Evolutionary conservation across 2,329 filamentous ascomycete genomes (phyloP).

Genomic region (Neopestalotiopsis sp.): DNA sequence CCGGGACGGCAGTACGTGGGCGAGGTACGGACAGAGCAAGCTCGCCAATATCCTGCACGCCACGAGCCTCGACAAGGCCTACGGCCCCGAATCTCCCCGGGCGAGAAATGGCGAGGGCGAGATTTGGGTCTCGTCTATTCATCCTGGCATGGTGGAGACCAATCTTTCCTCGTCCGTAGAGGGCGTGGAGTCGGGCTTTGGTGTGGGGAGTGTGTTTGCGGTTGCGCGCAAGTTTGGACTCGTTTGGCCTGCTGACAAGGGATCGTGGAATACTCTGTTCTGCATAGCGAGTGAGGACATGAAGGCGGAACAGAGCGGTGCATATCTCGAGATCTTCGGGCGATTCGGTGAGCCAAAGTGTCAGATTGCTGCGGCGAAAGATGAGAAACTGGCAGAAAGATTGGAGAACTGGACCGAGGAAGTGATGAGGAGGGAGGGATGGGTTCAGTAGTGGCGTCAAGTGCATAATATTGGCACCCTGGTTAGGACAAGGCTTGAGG

Average conservation of each 20-base stretch:
- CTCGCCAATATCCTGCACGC: conserved; percentile 50
- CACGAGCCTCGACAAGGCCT: conserved; percentile 39
- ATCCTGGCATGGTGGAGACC: conserved; percentile 46
- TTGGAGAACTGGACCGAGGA: conserved; percentile 41
- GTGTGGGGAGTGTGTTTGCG: conserved; percentile 19
- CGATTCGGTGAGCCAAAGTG: conserved; percentile 38
- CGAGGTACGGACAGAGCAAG: conserved; percentile 52
- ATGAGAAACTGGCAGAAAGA: conserved; percentile 38
- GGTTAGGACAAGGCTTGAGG: too few species aligned
- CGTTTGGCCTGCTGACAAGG: conserved; percentile 36
- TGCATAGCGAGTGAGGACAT: conserved; percentile 42
- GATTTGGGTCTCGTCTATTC: conserved; percentile 44
- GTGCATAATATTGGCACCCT: background rate
- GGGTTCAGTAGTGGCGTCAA: conserved; percentile 29
- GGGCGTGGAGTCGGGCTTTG: conserved; percentile 18
- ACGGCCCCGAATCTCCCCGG: conserved; percentile 38
- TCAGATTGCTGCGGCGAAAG: conserved; percentile 39
- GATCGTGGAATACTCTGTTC: conserved; percentile 43
- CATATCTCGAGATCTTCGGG: conserved; percentile 38
- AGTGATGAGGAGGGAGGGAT: conserved; percentile 38
- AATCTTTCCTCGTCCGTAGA: conserved; percentile 28
- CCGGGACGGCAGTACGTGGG: conserved; percentile 25
- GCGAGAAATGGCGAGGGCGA: conserved; percentile 38
- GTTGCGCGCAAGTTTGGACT: conserved; percentile 29
- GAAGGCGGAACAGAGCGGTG: conserved; percentile 42